Percentiles rank a stretch among this genome's conserved stretches.
Conservation (phyloP, 148 eudicot genomes). For the Nepenthes mirabilis region DNA sequence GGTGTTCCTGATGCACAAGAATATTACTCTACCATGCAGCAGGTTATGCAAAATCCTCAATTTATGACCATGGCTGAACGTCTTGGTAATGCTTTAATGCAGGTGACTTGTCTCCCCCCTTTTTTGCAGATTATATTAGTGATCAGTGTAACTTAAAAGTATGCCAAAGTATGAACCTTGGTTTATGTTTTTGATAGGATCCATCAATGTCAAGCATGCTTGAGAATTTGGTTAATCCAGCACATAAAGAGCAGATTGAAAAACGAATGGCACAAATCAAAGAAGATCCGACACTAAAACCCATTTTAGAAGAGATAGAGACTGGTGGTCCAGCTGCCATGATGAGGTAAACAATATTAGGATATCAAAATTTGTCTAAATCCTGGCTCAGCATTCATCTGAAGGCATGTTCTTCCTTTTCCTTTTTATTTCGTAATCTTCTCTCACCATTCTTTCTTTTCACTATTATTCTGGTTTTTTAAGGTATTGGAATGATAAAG, state of each 20-base stretch:
- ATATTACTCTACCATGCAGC: slow-evolving; percentile 81
- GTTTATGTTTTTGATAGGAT: slow-evolving; percentile 34
- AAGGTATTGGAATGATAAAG: slow-evolving; percentile 96
- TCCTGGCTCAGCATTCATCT: no score
- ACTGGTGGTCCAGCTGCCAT: slow-evolving; percentile 92
- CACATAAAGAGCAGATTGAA: slow-evolving; percentile 65
- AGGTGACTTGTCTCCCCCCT: slow-evolving; percentile 28
- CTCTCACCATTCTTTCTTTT: background rate
- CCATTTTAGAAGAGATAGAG: slow-evolving; percentile 87
- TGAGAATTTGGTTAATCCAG: slow-evolving; percentile 73
- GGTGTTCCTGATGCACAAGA: slow-evolving; percentile 66
- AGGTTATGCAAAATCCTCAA: slow-evolving; percentile 93
- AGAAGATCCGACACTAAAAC: slow-evolving; percentile 82
- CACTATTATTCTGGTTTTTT: background rate
- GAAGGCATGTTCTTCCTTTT: no score
- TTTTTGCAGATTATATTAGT: background rate
- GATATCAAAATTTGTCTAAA: no score
- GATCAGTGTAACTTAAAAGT: background rate
- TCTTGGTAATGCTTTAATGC: slow-evolving; percentile 85
- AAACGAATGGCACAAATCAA: slow-evolving; percentile 74
- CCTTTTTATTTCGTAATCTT: no score
- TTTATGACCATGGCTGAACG: slow-evolving; percentile 96
- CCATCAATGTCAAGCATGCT: slow-evolving; percentile 92
- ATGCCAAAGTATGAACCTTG: background rate
- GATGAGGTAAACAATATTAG: slow-evolving; percentile 50